Evolutionary conservation across 331 rosid species (phyloP).

Genomic region (Acacia pycnantha): DNA sequence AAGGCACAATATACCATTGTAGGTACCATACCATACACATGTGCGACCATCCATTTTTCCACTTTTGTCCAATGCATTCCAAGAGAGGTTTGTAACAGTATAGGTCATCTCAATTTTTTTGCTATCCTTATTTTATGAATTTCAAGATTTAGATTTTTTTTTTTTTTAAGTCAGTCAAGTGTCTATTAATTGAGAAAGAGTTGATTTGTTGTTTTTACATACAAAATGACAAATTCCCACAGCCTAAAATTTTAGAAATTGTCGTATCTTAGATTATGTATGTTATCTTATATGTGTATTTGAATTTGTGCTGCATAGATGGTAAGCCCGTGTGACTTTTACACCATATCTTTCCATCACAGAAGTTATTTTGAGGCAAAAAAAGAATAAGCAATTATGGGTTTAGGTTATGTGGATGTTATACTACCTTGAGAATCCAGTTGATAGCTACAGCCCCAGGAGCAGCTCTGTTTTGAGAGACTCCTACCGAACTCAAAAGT

Average conservation of each 20-base stretch:
- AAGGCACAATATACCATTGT: background rate
- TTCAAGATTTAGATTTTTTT: background rate
- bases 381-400: background rate
- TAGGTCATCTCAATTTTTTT: background rate
- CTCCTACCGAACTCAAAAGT: conserved; percentile 86
- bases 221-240: background rate
- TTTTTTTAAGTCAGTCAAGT: background rate
- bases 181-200: background rate
- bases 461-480: conserved; percentile 66
- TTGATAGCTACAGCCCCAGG: conserved; percentile 95
- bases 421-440: conserved; percentile 92
- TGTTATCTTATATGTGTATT: background rate
- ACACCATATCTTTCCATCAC: background rate
- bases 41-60: background rate
- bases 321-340: background rate
- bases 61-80: background rate
- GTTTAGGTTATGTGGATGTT: background rate
- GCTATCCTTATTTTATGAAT: background rate
- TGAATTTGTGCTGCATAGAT: background rate
- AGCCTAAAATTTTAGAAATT: background rate
- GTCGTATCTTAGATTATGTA: background rate
- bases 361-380: background rate
- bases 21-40: background rate
- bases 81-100: background rate
- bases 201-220: background rate